Evolutionary conservation across 495 filamentous ascomycete species (phyloP).

Genomic region (Daldinia concentrica): DNA sequence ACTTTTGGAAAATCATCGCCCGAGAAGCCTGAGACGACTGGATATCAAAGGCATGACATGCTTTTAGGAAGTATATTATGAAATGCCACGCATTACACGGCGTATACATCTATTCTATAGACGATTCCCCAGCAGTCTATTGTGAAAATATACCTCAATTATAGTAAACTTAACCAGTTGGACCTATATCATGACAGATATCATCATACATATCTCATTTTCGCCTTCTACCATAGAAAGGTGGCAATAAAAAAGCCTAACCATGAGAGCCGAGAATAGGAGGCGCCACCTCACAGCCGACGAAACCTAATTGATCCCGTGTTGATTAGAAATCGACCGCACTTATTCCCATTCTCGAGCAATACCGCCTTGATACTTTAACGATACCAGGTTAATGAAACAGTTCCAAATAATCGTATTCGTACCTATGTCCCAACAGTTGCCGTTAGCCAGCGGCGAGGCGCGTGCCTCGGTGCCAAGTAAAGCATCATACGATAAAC

Average conservation of each 20-base stretch:
- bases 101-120: neutral
- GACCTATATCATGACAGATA: neutral
- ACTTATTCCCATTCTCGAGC: no score
- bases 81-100: conserved; percentile 23
- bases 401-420: neutral
- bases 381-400: no score
- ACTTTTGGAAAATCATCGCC: neutral
- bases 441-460: conserved; percentile 12
- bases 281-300: no score
- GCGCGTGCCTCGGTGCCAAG: conserved; percentile 29
- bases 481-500: conserved; percentile 33
- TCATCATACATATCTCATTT: neutral
- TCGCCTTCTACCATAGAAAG: neutral
- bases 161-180: neutral
- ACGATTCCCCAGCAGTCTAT: neutral
- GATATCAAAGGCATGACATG: conserved; percentile 3
- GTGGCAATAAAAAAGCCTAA: no score
- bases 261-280: no score
- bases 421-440: conserved; percentile 9
- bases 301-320: no score
- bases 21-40: neutral
- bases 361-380: no score
- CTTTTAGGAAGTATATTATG: neutral
- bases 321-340: no score
- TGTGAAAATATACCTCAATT: neutral